Percentiles rank a stretch among this genome's conserved stretches.
phyloP scores from a whole-genome alignment of 192 early-diverging fungal species.

The Linnemannia schmuckeri region DNA sequence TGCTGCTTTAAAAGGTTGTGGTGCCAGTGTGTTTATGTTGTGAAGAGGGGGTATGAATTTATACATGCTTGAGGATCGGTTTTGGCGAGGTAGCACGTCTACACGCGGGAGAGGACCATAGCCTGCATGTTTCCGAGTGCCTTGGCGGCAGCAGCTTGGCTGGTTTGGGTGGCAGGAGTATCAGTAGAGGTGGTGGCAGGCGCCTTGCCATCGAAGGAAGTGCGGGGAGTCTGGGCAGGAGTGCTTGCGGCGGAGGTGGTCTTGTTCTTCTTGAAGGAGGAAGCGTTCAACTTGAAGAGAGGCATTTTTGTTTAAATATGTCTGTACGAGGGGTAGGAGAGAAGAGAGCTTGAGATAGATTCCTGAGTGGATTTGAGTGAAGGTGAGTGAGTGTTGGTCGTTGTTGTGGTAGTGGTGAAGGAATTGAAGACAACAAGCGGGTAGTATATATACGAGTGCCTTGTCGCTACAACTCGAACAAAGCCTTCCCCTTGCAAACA shows the following conservation, averaged over 20 bases:
- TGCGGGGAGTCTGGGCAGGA: constrained; percentile 17
- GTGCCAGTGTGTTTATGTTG: not conserved
- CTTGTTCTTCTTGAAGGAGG: constrained; percentile 25
- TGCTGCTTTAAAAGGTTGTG: not conserved
- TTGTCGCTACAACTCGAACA: too few relatives aligned
- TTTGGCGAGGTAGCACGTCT: not conserved
- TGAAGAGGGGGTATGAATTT: not conserved
- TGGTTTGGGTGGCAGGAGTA: not conserved
- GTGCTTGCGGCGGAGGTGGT: constrained; percentile 18
- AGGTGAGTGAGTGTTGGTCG: too few relatives aligned
- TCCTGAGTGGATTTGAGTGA: not conserved
- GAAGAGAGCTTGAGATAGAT: too few relatives aligned
- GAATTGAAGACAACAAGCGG: too few relatives aligned
- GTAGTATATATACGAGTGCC: too few relatives aligned
- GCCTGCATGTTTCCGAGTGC: constrained; percentile 9
- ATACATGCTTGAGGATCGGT: not conserved
- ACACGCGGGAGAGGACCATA: not conserved
- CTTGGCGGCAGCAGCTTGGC: not conserved
- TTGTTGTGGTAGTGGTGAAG: too few relatives aligned
- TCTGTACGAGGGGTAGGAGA: not conserved
- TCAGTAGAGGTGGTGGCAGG: not conserved
- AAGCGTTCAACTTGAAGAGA: constrained; percentile 20
- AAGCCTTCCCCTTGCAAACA: too few relatives aligned
- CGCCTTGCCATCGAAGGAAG: not conserved
- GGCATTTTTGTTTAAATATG: not conserved